phyloP scores from a whole-genome alignment of 805 yeast genomes.

The Yarrowia bubula region DNA sequence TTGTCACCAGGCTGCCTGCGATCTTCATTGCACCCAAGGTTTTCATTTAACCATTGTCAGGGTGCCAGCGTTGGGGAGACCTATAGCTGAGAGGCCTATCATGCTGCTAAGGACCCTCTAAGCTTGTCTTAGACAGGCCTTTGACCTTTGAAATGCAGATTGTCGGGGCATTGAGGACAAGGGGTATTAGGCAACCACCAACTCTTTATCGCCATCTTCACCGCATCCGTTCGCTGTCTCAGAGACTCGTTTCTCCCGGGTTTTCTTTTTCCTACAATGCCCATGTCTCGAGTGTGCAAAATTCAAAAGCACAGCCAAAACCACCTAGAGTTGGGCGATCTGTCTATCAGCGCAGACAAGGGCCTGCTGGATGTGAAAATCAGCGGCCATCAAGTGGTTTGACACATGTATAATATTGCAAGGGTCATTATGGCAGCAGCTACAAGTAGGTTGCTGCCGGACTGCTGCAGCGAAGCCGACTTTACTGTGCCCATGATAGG shows the following conservation, averaged over 20 bases:
- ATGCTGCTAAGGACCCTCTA: background rate
- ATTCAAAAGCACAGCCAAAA: background rate
- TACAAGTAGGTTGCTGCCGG: slow-evolving; percentile 2
- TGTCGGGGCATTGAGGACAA: no score
- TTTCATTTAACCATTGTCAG: slow-evolving; percentile 19
- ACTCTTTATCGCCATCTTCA: no score
- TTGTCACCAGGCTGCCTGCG: slow-evolving; percentile 18
- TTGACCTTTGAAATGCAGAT: no score
- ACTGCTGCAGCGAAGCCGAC: background rate
- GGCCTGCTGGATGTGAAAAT: background rate
- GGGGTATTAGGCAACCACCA: no score
- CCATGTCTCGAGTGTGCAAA: background rate
- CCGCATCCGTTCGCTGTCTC: background rate
- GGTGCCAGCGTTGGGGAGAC: background rate
- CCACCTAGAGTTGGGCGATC: background rate
- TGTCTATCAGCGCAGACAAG: background rate
- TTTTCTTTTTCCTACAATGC: background rate
- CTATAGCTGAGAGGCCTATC: background rate
- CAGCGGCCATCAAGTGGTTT: background rate
- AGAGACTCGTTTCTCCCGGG: background rate
- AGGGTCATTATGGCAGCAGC: background rate
- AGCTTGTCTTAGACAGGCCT: no score
- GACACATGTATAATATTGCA: background rate
- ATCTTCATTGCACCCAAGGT: slow-evolving; percentile 20
- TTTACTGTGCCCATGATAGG: background rate